phyloP scores from a whole-genome alignment of 495 filamentous ascomycete species.

The Staphylotrichum longicolle region DNA sequence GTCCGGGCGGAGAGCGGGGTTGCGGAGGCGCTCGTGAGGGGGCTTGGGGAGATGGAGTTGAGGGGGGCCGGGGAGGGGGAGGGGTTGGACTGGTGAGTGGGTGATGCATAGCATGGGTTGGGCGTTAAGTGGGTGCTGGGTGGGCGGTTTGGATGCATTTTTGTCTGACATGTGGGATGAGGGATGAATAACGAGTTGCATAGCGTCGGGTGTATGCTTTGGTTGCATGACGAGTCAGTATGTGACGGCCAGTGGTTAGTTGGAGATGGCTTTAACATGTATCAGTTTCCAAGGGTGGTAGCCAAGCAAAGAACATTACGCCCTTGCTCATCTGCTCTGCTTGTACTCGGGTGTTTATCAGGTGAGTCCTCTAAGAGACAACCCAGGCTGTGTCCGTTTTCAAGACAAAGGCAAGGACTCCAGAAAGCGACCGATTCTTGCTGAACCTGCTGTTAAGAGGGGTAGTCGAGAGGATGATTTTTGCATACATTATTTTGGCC shows the following conservation, averaged over 20 bases:
- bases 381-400: too few species aligned
- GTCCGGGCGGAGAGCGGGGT: slow-evolving; percentile 57
- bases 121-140: background rate
- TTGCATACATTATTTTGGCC: background rate
- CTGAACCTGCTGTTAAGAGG: background rate
- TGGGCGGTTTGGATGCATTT: background rate
- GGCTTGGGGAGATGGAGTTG: slow-evolving; percentile 49
- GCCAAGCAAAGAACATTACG: too few species aligned
- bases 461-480: background rate
- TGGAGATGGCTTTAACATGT: too few species aligned
- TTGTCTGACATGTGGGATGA: background rate
- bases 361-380: too few species aligned
- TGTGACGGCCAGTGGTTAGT: too few species aligned
- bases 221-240: too few species aligned
- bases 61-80: slow-evolving; percentile 28
- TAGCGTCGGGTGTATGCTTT: too few species aligned
- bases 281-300: too few species aligned
- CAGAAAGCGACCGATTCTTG: background rate
- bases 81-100: slow-evolving; percentile 17
- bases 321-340: too few species aligned
- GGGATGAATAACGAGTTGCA: too few species aligned
- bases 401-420: too few species aligned
- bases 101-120: background rate
- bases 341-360: too few species aligned
- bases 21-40: slow-evolving; percentile 54